Percentiles rank a stretch among this genome's conserved stretches.
Conservation (phyloP, 306 rosid genomes). For the Hylodesmum podocarpum region DNA sequence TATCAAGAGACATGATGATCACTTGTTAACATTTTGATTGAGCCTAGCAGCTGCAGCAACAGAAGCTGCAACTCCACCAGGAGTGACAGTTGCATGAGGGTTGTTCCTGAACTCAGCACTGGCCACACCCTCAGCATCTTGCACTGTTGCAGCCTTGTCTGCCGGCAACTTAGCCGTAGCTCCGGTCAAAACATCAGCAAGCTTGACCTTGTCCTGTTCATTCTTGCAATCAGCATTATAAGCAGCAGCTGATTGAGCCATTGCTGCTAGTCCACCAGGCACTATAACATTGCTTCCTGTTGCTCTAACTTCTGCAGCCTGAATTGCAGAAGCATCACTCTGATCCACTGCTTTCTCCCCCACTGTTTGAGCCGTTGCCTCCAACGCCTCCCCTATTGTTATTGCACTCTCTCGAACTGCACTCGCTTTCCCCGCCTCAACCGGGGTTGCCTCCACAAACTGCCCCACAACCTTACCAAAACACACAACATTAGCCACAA, state of each 20-base stretch:
- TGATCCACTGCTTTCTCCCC: constrained; percentile 60
- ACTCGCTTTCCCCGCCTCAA: not conserved
- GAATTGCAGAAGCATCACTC: constrained; percentile 66
- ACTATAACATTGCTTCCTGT: constrained; percentile 47
- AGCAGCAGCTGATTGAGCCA: constrained; percentile 63
- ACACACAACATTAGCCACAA: not conserved
- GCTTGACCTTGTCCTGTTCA: constrained; percentile 54
- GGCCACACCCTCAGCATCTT: constrained; percentile 66
- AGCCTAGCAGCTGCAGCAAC: constrained; percentile 67
- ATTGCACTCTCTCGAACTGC: constrained; percentile 28
- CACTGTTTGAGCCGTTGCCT: constrained; percentile 51
- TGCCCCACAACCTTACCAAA: constrained; percentile 59
- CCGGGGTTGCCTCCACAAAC: constrained; percentile 40
- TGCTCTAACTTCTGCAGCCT: constrained; percentile 72
- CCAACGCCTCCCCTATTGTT: constrained; percentile 81
- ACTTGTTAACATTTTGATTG: constrained; percentile 38
- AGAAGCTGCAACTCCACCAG: constrained; percentile 74
- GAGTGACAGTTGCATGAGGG: constrained; percentile 35
- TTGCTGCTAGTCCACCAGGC: constrained; percentile 58
- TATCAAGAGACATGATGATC: not conserved
- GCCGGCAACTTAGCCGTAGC: constrained; percentile 52
- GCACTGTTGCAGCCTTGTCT: constrained; percentile 53
- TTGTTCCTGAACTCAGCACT: constrained; percentile 66
- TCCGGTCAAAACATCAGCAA: constrained; percentile 47
- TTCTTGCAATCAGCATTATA: constrained; percentile 39